Percentiles rank a stretch among this genome's conserved stretches.
phyloP scores from a whole-genome alignment of 805 yeast species.

The Candida golubevii region DNA sequence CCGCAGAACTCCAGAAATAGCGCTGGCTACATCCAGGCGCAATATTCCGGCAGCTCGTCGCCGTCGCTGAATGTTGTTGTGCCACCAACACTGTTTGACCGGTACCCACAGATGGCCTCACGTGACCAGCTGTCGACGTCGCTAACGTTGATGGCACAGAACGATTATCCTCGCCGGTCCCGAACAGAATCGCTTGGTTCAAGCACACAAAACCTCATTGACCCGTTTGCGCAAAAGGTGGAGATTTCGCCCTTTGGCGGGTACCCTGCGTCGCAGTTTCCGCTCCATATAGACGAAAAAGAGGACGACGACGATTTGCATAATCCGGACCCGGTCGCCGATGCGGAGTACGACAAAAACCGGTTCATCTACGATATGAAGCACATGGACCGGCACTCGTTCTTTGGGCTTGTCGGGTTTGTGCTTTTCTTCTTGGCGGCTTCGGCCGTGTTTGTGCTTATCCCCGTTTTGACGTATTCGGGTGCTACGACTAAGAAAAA shows the following conservation, averaged over 20 bases:
- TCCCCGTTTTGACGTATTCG: constrained; percentile 82
- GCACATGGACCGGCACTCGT: constrained; percentile 58
- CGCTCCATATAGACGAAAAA: constrained; percentile 84
- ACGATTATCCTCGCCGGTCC: constrained; percentile 1
- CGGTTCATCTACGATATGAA: constrained; percentile 62
- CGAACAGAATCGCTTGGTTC: constrained; percentile 8
- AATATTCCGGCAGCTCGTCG: constrained; percentile 2
- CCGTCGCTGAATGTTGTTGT: constrained; percentile 6
- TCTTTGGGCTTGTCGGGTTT: constrained; percentile 58
- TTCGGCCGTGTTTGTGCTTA: constrained; percentile 61
- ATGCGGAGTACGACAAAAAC: constrained; percentile 76
- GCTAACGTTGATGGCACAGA: constrained; percentile 5
- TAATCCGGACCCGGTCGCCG: constrained; percentile 93
- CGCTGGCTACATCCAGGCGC: neutral
- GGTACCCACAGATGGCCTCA: constrained; percentile 18
- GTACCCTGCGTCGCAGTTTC: constrained; percentile 94
- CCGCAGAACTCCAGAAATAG: constrained; percentile 1
- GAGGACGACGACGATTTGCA: constrained; percentile 94
- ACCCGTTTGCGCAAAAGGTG: constrained; percentile 11
- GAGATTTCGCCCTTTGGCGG: constrained; percentile 79
- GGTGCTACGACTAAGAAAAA: constrained; percentile 44
- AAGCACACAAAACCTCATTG: constrained; percentile 8
- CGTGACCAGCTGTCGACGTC: constrained; percentile 14
- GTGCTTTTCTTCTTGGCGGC: constrained; percentile 56
- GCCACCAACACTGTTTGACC: constrained; percentile 16